Evolutionary conservation across 1,284 basidiomycete species (phyloP).

Genomic region (Trichosporon faecale): DNA sequence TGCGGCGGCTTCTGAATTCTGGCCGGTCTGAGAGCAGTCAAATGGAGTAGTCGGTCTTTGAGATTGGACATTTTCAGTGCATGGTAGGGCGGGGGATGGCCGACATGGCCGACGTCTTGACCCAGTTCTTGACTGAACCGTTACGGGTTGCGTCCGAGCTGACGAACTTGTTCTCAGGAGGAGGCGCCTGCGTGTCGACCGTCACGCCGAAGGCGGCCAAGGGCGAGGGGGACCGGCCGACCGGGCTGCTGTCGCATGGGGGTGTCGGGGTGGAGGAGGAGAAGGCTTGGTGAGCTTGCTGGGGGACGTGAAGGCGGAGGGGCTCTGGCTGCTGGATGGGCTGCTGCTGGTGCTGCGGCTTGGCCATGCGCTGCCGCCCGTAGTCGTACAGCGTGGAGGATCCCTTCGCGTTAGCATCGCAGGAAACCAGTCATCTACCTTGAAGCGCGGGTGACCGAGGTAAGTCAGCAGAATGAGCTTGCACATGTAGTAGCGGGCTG

Average conservation of each 20-base stretch:
- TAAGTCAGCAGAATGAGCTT: slow-evolving; percentile 44
- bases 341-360: not conserved
- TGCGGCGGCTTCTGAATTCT: not conserved
- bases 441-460: slow-evolving; percentile 42
- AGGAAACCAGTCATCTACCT: slow-evolving; percentile 21
- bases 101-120: not conserved
- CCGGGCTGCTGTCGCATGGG: not conserved
- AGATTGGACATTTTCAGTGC: not conserved
- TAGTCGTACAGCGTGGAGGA: slow-evolving; percentile 3
- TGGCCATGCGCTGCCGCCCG: not conserved
- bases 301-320: not conserved
- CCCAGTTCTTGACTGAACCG: not conserved
- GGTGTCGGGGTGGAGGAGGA: not conserved
- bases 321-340: not conserved
- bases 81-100: not conserved
- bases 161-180: not conserved
- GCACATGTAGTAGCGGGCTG: slow-evolving; percentile 46
- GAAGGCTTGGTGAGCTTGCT: not conserved
- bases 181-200: not conserved
- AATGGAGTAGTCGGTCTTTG: not conserved
- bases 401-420: slow-evolving; percentile 1
- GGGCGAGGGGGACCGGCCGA: not conserved
- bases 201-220: not conserved
- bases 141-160: not conserved
- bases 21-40: not conserved